phyloP scores from a whole-genome alignment of 2,329 filamentous ascomycete species.

The Pseudonectria buxi region DNA sequence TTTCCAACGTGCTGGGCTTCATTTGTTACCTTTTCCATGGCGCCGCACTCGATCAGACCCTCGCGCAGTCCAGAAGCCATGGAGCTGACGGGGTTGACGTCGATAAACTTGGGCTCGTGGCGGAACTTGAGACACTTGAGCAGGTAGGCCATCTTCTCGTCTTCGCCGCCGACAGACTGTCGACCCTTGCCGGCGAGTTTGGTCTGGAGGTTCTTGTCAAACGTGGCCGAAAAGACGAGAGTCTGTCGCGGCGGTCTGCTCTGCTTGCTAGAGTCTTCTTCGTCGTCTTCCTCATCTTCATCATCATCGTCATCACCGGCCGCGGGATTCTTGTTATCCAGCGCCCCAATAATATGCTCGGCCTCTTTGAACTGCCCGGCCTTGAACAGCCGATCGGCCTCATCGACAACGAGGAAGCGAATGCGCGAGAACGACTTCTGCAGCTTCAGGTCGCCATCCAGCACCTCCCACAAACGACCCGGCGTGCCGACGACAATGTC shows the following conservation, averaged over 20 bases:
- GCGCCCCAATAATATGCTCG: conserved; percentile 73
- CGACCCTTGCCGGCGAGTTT: conserved; percentile 77
- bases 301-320: conserved; percentile 43
- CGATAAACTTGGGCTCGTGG: conserved; percentile 81
- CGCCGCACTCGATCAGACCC: conserved; percentile 83
- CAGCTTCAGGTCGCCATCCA: conserved; percentile 66
- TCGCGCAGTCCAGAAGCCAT: conserved; percentile 85
- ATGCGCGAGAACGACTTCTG: conserved; percentile 66
- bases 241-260: conserved; percentile 60
- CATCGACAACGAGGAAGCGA: conserved; percentile 81
- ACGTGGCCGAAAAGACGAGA: conserved; percentile 93
- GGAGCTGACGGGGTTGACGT: conserved; percentile 81
- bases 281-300: conserved; percentile 42
- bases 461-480: conserved; percentile 88
- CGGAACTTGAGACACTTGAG: conserved; percentile 84
- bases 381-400: conserved; percentile 85
- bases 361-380: conserved; percentile 95
- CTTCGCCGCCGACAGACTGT: conserved; percentile 46
- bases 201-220: conserved; percentile 84
- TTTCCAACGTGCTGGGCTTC: no score
- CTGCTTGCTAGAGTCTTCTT: conserved; percentile 13
- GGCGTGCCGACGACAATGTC: conserved; percentile 94
- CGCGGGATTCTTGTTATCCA: conserved; percentile 66
- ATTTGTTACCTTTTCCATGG: conserved; percentile 73
- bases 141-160: conserved; percentile 87